Base-by-base conservation (phyloP, 176 grass and related monocot species). In the Paspalum vaginatum region DNA sequence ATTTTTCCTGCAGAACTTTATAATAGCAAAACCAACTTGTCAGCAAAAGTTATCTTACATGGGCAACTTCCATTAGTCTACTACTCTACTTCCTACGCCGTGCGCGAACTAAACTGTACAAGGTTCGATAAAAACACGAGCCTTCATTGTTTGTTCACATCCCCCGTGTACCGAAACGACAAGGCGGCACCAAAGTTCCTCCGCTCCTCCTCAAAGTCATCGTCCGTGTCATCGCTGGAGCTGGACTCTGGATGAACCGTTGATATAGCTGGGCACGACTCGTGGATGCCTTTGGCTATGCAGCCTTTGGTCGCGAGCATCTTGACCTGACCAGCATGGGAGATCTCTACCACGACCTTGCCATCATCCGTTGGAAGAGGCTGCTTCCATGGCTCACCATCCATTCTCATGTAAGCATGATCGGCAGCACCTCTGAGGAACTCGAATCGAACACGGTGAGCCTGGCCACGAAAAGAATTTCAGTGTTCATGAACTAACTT, bases 381-480 rank as follows among this genome's bases (percentile, higher is more conserved):
- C 37, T 98, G 96, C 66, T 93, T 98, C 96, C 96, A 98, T 77
- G 96, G 96, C 64, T 98, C 96, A 26, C 96, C 96, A 74, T 98
- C 96, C 32, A 98, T 85, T 95, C 92, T 88, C 96, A 98, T 98
- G 86, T 93, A 98, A 57, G 92, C 67, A 81, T 95, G 88, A 44
- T 91, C 76, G 22, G 65, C 72, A 40, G 81, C 79, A 47, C 92
- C 90, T 56, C 87, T 86, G 75, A 24, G 84, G 76, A 95, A 98
- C 69, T 93, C 81, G 61, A 98, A 93, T 83, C 81, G 84, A 77
- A 98, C 81, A 21, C 90, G 78, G 24, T 95, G 84, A 61, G 92
- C 96, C 96, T 95, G 75, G 17, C 44, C 50, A 63, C 49, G 39
- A 85, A 44, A 70, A 27, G 46, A 70, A 57, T 14, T 48, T 53